Base-by-base conservation (phyloP, 352 stramenopile species). In the Elongisporangium anandrum region DNA sequence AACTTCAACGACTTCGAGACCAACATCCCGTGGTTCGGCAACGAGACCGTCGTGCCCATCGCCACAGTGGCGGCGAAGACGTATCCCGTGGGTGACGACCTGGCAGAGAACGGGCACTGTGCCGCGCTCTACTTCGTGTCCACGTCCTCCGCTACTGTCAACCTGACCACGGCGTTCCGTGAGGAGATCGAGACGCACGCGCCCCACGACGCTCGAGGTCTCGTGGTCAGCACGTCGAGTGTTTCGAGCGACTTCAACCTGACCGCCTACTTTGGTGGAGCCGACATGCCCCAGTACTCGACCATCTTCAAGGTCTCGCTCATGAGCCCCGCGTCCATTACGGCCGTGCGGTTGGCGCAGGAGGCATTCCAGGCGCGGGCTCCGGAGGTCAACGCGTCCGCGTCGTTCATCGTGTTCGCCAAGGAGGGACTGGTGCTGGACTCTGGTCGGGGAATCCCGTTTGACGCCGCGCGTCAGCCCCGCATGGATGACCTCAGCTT, bases 1-100 rank as follows among this genome's bases (percentile, higher is more conserved):
- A 63, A 58, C 51, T 63, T 63, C 38, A 58, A 51, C 13, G 58
- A 63, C 58, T n/a, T 63, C 50, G 58, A 53, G 19, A 63, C 58
- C 1, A 49, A 19, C 50, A 59, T 64, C 41, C 50, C 58, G 0
- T 64, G 58, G 58, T 23, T 64, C 41, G 58, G 58, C 22, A 41
- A 52, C 51, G 58, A 64, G 51, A 13, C 3, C 2, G 17, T 19
- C 23, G n/a, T 64, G 16, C 39, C 16, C 2, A 29, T 57, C n/a
- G 12, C 16, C 16, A 29, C 22, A 41, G 6, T 19, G 6, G 3
- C 47, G 21, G 7, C 47, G 16, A 19, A 50, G 24, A 39, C 10
- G n/a, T 4, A 20, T 9, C 29, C 29, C 29, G 29, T 41, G 29
- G 29, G 29, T 8, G 29, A 41, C 29, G 29, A 41, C 9, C 29